Base-by-base conservation (phyloP, 345 rosid species). In the Euphorbia tirucalli region DNA sequence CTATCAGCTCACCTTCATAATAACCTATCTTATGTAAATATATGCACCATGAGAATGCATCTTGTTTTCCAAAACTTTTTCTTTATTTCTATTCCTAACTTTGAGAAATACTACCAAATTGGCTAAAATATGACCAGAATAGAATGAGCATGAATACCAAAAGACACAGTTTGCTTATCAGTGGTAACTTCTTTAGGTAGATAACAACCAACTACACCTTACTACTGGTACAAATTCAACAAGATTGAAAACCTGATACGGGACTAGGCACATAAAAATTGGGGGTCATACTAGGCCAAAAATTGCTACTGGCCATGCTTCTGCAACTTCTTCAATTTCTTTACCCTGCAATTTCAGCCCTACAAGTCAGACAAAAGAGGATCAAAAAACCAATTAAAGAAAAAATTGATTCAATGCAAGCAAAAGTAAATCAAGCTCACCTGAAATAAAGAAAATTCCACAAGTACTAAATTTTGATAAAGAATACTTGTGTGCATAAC, bases 361-460 rank as follows among this genome's bases (percentile, higher is more conserved):
- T 78, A 49, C 25, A 18, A 27, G 35, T 2, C n/a, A 19, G 1
- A 5, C 8, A 31, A 19, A 61, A 16, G 65, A 41, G 35, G 24
- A 32, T 31, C 1, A 31, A 49, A 31, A 32, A 8, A 24, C 22
- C 16, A 18, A 32, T 41, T 41, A 41, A 18, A 31, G 8, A 59
- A 25, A 59, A 41, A 31, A 61, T 32, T 6, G 18, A 11, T 25
- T 4, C 11, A 49, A 0, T 3, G 7, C 54, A 59, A 59, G 18
- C 35, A 27, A 4, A 32, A 31, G 18, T 9, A 32, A 35, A 31
- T 37, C 19, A 73, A 35, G 10, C 55, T 69, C 41, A 69, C 81
- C 81, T 73, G 81, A 74, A 41, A 74, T 70, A 63, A 78, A 74
- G 77, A 78, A 73, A 54, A 74, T 78, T 32, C 77, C 77, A 27